These are phyloP conservation scores for Mrakia gelida DNA, from an alignment of 768 basidiomycete species.

Conservation along the genomic window DNA sequence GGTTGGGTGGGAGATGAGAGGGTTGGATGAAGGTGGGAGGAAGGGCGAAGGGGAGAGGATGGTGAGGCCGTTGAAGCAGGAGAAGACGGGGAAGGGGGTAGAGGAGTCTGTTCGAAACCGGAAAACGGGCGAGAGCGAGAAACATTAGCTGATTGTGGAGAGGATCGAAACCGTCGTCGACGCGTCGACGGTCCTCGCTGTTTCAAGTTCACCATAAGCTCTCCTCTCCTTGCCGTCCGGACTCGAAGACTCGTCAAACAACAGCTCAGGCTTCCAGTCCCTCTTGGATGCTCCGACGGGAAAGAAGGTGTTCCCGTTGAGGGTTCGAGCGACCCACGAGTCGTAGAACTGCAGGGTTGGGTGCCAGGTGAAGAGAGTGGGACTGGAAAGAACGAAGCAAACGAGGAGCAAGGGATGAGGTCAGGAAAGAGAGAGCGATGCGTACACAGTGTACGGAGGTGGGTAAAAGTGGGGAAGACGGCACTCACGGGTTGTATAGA, in stretches of 20 bases:
- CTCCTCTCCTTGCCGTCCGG: conserved; percentile 33
- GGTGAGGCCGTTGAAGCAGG: conserved; percentile 16
- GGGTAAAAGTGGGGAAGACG: too few species aligned
- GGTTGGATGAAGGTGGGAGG: not conserved
- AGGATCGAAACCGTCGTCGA: too few species aligned
- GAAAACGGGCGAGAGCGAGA: not conserved
- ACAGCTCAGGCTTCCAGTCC: conserved; percentile 34
- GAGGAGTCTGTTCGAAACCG: not conserved
- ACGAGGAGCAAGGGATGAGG: not conserved
- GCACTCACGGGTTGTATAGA: conserved; percentile 10
- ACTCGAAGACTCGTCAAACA: not conserved
- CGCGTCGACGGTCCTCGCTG: too few species aligned
- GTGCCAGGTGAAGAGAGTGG: conserved; percentile 26
- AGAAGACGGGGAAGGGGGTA: not conserved
- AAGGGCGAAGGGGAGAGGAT: not conserved
- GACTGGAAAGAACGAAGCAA: not conserved
- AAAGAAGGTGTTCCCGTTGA: conserved; percentile 41
- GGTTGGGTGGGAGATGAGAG: not conserved
- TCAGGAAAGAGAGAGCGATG: not conserved
- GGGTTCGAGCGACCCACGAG: conserved; percentile 43
- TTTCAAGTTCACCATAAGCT: not conserved
- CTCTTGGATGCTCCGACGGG: conserved; percentile 41
- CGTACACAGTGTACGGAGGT: not conserved
- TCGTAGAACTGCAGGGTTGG: conserved; percentile 44
- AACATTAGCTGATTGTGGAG: too few species aligned